These are phyloP conservation scores for Steccherinum ochraceum DNA, from an alignment of 768 basidiomycete species.

Conservation along the genomic window DNA sequence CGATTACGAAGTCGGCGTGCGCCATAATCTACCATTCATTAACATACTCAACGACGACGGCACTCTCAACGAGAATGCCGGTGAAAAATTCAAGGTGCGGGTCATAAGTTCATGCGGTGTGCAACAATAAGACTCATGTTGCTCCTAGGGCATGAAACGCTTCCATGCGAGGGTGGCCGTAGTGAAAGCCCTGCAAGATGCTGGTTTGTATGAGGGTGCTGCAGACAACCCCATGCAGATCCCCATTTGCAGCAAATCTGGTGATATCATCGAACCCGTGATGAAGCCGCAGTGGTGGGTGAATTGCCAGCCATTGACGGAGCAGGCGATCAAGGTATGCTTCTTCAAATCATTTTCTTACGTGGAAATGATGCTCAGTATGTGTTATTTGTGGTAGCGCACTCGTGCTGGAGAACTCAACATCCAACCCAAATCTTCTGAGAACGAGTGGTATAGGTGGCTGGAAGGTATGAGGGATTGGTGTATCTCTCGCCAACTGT, in stretches of 20 bases:
- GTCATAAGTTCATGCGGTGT: not conserved
- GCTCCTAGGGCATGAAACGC: conserved; percentile 83
- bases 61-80: conserved; percentile 88
- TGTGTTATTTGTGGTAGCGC: conserved; percentile 42
- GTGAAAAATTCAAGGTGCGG: conserved; percentile 63
- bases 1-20: conserved; percentile 89
- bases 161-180: conserved; percentile 89
- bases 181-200: conserved; percentile 75
- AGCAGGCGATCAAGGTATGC: conserved; percentile 77
- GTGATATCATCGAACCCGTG: conserved; percentile 91
- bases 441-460: conserved; percentile 96
- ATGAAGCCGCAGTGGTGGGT: conserved; percentile 99
- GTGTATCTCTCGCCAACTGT: conserved; percentile 98
- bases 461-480: conserved; percentile 94
- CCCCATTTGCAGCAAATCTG: conserved; percentile 95
- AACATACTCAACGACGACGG: conserved; percentile 96
- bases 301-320: conserved; percentile 83
- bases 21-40: conserved; percentile 88
- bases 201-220: conserved; percentile 80
- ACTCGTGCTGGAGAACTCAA: conserved; percentile 81
- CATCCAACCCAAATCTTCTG: conserved; percentile 80
- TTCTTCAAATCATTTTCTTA: not conserved
- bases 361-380: no score
- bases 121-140: not conserved
- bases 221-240: conserved; percentile 98